Evolutionary conservation across 2,329 filamentous ascomycete genomes (phyloP).

Genomic region (Talaromyces sp.): DNA sequence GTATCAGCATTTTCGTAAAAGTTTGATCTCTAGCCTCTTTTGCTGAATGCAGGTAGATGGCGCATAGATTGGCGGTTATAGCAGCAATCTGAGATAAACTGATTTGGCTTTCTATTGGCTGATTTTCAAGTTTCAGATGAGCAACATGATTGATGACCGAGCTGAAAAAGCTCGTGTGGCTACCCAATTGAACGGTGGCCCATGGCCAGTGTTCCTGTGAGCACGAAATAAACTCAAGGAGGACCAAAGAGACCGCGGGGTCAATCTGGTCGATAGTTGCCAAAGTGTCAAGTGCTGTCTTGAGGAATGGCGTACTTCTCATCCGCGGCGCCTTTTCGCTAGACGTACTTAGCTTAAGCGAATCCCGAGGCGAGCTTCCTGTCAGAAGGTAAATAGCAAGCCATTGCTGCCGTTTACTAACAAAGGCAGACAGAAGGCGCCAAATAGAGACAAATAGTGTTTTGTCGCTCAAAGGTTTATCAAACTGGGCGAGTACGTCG

Average conservation of each 20-base stretch:
- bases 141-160: conserved; percentile 65
- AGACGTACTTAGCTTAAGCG: conserved; percentile 45
- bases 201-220: conserved; percentile 95
- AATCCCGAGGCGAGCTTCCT: conserved; percentile 74
- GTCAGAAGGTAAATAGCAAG: conserved; percentile 90
- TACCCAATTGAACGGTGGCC: conserved; percentile 75
- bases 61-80: conserved; percentile 77
- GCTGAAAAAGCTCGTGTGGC: conserved; percentile 66
- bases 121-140: conserved; percentile 51
- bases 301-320: conserved; percentile 62
- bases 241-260: conserved; percentile 61
- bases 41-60: conserved; percentile 83
- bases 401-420: conserved; percentile 91
- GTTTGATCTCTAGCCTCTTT: conserved; percentile 66
- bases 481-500: conserved; percentile 67
- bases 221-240: conserved; percentile 80
- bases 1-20: conserved; percentile 65
- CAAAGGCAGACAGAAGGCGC: conserved; percentile 78
- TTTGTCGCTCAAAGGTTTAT: conserved; percentile 64
- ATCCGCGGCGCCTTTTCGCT: conserved; percentile 46
- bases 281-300: conserved; percentile 66
- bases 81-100: conserved; percentile 68
- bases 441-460: conserved; percentile 66
- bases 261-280: conserved; percentile 59
- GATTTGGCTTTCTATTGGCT: conserved; percentile 41